These are phyloP conservation scores for Tricholoma bakamatsutake DNA, from an alignment of 768 basidiomycete genomes.

Conservation along the genomic window DNA sequence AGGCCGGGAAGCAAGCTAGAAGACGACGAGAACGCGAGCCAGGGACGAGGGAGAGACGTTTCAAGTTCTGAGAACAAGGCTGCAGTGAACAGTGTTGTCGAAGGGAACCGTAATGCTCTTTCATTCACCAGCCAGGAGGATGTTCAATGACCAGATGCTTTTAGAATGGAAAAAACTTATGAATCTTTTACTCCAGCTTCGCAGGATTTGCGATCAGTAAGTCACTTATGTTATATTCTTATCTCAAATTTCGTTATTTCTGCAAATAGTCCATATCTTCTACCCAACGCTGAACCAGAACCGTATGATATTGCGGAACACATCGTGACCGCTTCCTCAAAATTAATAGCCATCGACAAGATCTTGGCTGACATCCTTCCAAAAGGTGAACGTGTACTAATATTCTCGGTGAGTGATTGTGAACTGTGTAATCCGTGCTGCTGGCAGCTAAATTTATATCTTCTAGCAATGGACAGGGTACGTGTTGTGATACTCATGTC, in stretches of 20 bases:
- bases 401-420: constrained; percentile 50
- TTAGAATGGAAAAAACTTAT: constrained; percentile 51
- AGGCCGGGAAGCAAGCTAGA: constrained; percentile 8
- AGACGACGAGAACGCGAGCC: constrained; percentile 19
- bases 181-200: constrained; percentile 68
- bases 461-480: constrained; percentile 55
- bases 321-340: constrained; percentile 49
- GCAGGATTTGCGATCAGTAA: constrained; percentile 67
- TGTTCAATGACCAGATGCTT: not conserved
- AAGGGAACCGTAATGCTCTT: constrained; percentile 20
- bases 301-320: constrained; percentile 51
- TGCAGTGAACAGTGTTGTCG: constrained; percentile 23
- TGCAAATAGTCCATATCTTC: constrained; percentile 43
- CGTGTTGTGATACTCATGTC: not conserved
- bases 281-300: constrained; percentile 42
- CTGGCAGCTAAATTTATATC: not conserved
- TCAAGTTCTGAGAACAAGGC: constrained; percentile 20
- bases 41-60: constrained; percentile 32
- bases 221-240: constrained; percentile 10
- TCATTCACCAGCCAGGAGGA: not conserved
- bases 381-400: constrained; percentile 56
- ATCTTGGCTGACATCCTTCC: constrained; percentile 49
- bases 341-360: constrained; percentile 54
- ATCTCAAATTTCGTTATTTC: constrained; percentile 2
- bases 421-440: not conserved